phyloP scores from a whole-genome alignment of 176 grass and related monocot species.

The Saccharum officinarum region DNA sequence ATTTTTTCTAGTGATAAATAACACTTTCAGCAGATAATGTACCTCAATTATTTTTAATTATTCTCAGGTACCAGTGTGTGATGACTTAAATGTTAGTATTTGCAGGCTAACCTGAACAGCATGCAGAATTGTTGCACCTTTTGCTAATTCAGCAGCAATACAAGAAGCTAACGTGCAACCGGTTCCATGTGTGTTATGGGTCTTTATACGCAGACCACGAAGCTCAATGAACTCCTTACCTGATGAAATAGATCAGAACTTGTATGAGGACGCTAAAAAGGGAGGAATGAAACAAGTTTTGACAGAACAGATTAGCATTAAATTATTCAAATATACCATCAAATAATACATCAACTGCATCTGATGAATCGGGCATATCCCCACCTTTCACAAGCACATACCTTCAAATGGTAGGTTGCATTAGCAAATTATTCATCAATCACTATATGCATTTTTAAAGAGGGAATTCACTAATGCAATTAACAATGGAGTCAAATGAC shows the following conservation, averaged over 20 bases:
- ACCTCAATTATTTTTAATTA: neutral
- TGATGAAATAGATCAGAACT: constrained; percentile 33
- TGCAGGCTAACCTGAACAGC: constrained; percentile 62
- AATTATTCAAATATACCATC: constrained; percentile 55
- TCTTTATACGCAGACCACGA: constrained; percentile 64
- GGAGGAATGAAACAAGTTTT: neutral
- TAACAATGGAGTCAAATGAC: neutral
- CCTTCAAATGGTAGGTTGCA: constrained; percentile 47
- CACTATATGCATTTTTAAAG: neutral
- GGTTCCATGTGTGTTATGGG: constrained; percentile 86
- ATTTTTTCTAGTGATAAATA: neutral
- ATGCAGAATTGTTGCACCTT: constrained; percentile 74
- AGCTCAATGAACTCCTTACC: constrained; percentile 83
- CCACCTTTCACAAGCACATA: constrained; percentile 95
- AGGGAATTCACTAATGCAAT: constrained; percentile 3
- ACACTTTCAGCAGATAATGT: neutral
- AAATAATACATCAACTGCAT: constrained; percentile 80
- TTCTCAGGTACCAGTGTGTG: neutral
- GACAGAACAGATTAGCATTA: neutral
- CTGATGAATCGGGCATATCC: constrained; percentile 61
- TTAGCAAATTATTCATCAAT: constrained; percentile 5
- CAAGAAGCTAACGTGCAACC: constrained; percentile 96
- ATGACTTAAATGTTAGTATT: neutral
- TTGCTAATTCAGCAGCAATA: constrained; percentile 89
- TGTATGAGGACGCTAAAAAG: neutral